Evolutionary conservation across 345 rosid genomes (phyloP), one percentile per base, ranked within the genome.

Genomic region (Boechera stricta): DNA sequence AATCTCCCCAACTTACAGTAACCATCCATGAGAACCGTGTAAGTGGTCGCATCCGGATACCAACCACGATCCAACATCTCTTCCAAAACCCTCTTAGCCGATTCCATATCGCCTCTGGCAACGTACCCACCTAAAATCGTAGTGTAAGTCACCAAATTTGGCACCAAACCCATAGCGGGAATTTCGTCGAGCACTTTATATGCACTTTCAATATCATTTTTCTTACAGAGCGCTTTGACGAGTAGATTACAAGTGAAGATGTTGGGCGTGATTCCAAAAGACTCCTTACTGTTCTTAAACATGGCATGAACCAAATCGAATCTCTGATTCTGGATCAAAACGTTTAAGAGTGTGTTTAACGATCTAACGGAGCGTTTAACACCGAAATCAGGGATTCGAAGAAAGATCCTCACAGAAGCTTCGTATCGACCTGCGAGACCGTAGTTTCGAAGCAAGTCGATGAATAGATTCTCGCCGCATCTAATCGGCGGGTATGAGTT

Each of bases 11-110:
- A 74, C 80, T 69, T 81, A 64, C 94, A 89, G 69, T 89, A 89
- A 71, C 98, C 98, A 81, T 89, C 86, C 87, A 91, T 87, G 62
- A 91, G 82, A 59, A 89, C 71, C 0, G 93, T 87, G 61, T 88
- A 91, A 2, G 93, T 89, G 1, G 86, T 91, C 2, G 86, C 93
- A 79, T 94, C 97, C 0, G 97, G 97, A 52, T 85, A 72, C 98
- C 94, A 94, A 11, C 96, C 96, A 68, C 88, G 83, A 80, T 90
- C 94, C 62, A 89, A 77, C 74, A 89, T 82, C 67, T 88, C 88
- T 6, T 70, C 61, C 75, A 94, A 84, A 77, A 87, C 79, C 81
- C 72, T 87, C 87, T 82, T 82, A 3, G 89, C 96, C 21, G 85
- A 79, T 58, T 71, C 86, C 87, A 90, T 84, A 59, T 94, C 98